Evolutionary conservation across 345 rosid genomes (phyloP).

Genomic region (Eucalyptus erythrocorys): DNA sequence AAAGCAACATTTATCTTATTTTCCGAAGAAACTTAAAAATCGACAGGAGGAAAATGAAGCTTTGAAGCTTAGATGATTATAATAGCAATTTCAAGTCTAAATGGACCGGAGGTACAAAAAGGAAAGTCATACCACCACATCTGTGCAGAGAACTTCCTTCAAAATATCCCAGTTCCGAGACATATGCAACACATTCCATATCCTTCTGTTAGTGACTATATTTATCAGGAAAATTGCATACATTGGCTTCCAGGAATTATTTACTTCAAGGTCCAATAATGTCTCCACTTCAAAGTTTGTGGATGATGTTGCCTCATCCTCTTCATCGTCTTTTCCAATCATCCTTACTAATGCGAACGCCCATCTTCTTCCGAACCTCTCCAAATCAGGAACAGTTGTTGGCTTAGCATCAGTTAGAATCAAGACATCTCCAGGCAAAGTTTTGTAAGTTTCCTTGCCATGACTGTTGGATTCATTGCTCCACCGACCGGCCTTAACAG

Average conservation of each 20-base stretch:
- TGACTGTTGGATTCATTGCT: slow-evolving; percentile 5
- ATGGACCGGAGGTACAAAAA: background rate
- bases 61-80: background rate
- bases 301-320: background rate
- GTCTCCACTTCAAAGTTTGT: slow-evolving; percentile 4
- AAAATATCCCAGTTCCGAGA: slow-evolving; percentile 1
- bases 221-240: slow-evolving; percentile 13
- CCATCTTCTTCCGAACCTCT: slow-evolving; percentile 15
- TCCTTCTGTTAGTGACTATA: slow-evolving; percentile 14
- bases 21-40: background rate
- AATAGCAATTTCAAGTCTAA: background rate
- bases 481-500: slow-evolving; percentile 20
- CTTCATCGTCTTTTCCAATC: background rate
- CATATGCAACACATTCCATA: slow-evolving; percentile 24
- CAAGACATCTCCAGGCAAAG: slow-evolving; percentile 27
- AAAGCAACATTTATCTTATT: background rate
- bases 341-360: slow-evolving; percentile 1
- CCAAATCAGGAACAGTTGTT: slow-evolving; percentile 15
- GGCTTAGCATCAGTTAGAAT: slow-evolving; percentile 19
- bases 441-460: slow-evolving; percentile 21
- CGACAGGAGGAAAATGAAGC: background rate
- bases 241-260: background rate
- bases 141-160: slow-evolving; percentile 1
- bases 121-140: slow-evolving; percentile 8
- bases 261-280: background rate